Conservation (phyloP, 2,329 filamentous ascomycete species). For the Cordyceps fumosorosea region DNA sequence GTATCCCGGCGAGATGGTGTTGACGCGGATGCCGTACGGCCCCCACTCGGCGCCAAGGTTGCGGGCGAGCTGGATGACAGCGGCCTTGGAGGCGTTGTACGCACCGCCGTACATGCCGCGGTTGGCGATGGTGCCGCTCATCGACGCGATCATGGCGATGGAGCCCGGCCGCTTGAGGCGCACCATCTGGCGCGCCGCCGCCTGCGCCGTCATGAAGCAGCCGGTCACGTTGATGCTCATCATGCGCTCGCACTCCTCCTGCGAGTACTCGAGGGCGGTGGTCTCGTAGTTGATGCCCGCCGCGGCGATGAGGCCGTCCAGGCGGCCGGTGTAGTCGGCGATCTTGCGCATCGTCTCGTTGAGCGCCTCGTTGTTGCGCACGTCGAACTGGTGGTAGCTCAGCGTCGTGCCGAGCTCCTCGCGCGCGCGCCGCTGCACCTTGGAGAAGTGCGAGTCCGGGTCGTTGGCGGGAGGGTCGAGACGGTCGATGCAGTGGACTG, state of each 20-base stretch:
- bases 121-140: constrained; percentile 63
- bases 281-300: constrained; percentile 77
- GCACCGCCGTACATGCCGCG: constrained; percentile 53
- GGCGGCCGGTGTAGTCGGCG: constrained; percentile 59
- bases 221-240: constrained; percentile 84
- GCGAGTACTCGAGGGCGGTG: constrained; percentile 71
- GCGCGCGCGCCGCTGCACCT: constrained; percentile 56
- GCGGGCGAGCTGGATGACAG: constrained; percentile 62
- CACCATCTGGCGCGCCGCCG: constrained; percentile 72
- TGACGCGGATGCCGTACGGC: constrained; percentile 66
- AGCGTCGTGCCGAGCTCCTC: constrained; percentile 61
- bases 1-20: constrained; percentile 75
- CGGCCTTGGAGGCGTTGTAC: constrained; percentile 73
- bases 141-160: constrained; percentile 62
- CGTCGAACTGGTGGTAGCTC: constrained; percentile 73
- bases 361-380: constrained; percentile 62
- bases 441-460: constrained; percentile 51
- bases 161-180: constrained; percentile 51
- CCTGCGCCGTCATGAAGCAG: constrained; percentile 77
- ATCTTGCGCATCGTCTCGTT: constrained; percentile 64
- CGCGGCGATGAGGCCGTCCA: constrained; percentile 71
- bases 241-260: constrained; percentile 69
- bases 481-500: constrained; percentile 61
- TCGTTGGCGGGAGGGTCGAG: constrained; percentile 44
- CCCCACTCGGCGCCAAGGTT: constrained; percentile 72